Percentiles rank a stretch among this genome's conserved stretches.
These are phyloP conservation scores for Starmerella powellii DNA, from an alignment of 805 yeast species.

Conservation along the genomic window DNA sequence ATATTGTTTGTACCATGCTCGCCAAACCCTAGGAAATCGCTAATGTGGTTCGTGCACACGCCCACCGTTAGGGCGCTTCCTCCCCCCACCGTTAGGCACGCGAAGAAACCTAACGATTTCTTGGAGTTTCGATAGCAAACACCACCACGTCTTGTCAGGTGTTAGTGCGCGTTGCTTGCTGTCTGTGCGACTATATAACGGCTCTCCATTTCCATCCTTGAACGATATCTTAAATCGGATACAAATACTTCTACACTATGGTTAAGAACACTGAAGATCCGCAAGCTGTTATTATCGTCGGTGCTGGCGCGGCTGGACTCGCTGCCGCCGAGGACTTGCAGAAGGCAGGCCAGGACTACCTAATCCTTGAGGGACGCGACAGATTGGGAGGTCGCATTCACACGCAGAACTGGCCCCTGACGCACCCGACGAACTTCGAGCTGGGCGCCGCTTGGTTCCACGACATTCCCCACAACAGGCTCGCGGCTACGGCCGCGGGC, in stretches of 20 bases:
- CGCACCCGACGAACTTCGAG: constrained; percentile 17
- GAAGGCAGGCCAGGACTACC: constrained; percentile 18
- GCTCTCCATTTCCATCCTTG: too few species aligned
- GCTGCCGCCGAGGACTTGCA: constrained; percentile 26
- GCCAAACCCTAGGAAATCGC: too few species aligned
- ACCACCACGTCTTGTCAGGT: not conserved
- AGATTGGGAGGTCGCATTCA: constrained; percentile 27
- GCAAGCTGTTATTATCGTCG: constrained; percentile 22
- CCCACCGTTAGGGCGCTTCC: too few species aligned
- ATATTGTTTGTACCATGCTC: too few species aligned
- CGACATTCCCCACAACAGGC: constrained; percentile 20
- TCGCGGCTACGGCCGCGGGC: constrained; percentile 18
- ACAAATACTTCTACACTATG: too few species aligned
- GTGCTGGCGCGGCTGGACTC: constrained; percentile 30
- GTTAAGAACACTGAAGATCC: constrained; percentile 3
- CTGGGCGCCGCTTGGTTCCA: constrained; percentile 26
- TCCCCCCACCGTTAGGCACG: too few species aligned
- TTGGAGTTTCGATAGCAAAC: not conserved
- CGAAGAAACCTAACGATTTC: too few species aligned
- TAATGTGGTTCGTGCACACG: too few species aligned
- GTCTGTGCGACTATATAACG: not conserved
- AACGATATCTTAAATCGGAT: too few species aligned
- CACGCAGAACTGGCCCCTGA: constrained; percentile 14
- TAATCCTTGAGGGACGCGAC: constrained; percentile 27
- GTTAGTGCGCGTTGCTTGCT: not conserved